These are phyloP conservation scores for Aspergillus pseudoterreus DNA, from an alignment of 2,329 filamentous ascomycete species.

Conservation along the genomic window DNA sequence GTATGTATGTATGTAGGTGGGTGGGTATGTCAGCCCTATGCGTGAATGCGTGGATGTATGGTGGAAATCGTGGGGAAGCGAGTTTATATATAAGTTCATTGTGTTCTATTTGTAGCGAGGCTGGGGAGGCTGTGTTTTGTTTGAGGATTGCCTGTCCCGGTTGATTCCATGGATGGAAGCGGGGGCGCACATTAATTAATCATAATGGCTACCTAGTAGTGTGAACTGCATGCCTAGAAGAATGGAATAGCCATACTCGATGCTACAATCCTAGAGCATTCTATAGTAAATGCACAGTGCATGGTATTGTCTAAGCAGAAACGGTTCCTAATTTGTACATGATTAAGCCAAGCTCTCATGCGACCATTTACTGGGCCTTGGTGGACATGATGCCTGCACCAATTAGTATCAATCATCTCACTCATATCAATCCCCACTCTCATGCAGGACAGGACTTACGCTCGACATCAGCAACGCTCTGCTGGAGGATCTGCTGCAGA, in stretches of 20 bases:
- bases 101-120: not conserved
- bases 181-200: no score
- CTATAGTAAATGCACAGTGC: no score
- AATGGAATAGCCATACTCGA: no score
- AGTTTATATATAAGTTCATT: not conserved
- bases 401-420: constrained; percentile 11
- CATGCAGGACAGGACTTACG: constrained; percentile 58
- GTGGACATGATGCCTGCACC: constrained; percentile 35
- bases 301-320: constrained; percentile 29
- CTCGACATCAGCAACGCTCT: constrained; percentile 94
- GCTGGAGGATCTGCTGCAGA: constrained; percentile 95
- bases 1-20: not conserved
- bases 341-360: constrained; percentile 29
- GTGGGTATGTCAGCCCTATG: not conserved
- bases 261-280: no score
- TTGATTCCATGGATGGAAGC: not conserved
- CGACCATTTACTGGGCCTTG: constrained; percentile 37
- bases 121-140: not conserved
- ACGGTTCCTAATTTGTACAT: constrained; percentile 40
- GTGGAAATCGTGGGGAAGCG: not conserved
- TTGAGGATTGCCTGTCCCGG: not conserved
- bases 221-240: no score
- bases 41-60: not conserved
- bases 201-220: no score
- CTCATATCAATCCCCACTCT: no score